Conservation (phyloP, 441 rosid species). For the Eruca vesicaria region DNA sequence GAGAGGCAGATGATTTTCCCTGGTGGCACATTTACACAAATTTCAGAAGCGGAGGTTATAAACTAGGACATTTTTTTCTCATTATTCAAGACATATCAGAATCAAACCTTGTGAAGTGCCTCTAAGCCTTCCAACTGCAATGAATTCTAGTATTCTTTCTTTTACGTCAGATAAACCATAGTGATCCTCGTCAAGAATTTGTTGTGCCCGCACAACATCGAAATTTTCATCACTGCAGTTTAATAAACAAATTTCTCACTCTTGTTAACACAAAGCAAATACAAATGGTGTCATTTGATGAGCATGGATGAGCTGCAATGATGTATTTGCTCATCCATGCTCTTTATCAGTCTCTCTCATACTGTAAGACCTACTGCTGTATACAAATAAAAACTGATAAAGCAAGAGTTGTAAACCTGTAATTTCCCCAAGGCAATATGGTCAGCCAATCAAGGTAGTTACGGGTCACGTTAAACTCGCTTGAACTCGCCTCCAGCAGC, state of each 20-base stretch:
- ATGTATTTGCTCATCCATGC: neutral
- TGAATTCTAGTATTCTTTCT: constrained; percentile 97
- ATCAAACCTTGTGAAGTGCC: constrained; percentile 90
- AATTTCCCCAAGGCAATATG: constrained; percentile 76
- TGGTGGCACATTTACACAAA: constrained; percentile 35
- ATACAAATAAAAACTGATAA: neutral
- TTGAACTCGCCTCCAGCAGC: constrained; percentile 76
- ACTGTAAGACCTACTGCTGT: constrained; percentile 4
- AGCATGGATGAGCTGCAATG: neutral
- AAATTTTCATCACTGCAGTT: constrained; percentile 89
- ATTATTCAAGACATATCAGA: constrained; percentile 20
- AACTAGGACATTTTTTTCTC: neutral
- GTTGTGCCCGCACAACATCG: constrained; percentile 87
- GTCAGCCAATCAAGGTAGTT: constrained; percentile 55
- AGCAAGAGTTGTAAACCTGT: constrained; percentile 51
- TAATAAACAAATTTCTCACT: neutral
- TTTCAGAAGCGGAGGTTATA: constrained; percentile 4
- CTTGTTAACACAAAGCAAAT: constrained; percentile 4
- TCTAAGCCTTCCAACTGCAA: constrained; percentile 98
- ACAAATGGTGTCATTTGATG: constrained; percentile 1
- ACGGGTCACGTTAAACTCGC: constrained; percentile 75
- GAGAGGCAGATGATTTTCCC: constrained; percentile 99
- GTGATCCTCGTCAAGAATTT: constrained; percentile 96
- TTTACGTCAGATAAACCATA: constrained; percentile 97
- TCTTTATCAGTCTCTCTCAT: constrained; percentile 3